Conservation (phyloP, 106 monocot genomes). For the Dendrobium nobile region DNA sequence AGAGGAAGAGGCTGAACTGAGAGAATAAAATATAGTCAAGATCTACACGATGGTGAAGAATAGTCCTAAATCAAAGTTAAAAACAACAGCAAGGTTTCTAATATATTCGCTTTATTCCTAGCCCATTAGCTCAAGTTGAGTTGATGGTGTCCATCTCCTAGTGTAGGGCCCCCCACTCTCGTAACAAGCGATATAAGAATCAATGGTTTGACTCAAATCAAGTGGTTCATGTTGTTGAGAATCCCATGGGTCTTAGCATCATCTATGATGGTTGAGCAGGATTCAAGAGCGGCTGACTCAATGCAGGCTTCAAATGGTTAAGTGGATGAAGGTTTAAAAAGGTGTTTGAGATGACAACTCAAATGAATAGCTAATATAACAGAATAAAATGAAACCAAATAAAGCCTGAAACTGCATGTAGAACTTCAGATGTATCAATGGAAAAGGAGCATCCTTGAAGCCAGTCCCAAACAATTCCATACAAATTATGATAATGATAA, state of each 20-base stretch:
- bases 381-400: too few species aligned
- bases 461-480: not conserved
- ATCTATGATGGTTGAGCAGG: not conserved
- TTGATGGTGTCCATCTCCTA: not conserved
- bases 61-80: not conserved
- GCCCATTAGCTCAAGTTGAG: not conserved
- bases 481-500: not conserved
- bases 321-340: too few species aligned
- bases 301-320: too few species aligned
- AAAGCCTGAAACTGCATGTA: too few species aligned
- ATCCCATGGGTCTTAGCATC: not conserved
- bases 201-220: not conserved
- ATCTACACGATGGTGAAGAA: not conserved
- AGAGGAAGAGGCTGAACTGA: not conserved
- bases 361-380: too few species aligned
- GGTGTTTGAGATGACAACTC: too few species aligned
- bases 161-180: not conserved
- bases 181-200: not conserved
- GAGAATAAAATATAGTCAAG: not conserved
- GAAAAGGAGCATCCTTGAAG: too few species aligned
- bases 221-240: not conserved
- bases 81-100: not conserved
- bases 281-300: not conserved
- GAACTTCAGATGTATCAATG: too few species aligned
- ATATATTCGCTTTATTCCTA: not conserved